These are phyloP conservation scores for Penicillium maclennaniae DNA, from an alignment of 495 filamentous ascomycete genomes.

Conservation along the genomic window DNA sequence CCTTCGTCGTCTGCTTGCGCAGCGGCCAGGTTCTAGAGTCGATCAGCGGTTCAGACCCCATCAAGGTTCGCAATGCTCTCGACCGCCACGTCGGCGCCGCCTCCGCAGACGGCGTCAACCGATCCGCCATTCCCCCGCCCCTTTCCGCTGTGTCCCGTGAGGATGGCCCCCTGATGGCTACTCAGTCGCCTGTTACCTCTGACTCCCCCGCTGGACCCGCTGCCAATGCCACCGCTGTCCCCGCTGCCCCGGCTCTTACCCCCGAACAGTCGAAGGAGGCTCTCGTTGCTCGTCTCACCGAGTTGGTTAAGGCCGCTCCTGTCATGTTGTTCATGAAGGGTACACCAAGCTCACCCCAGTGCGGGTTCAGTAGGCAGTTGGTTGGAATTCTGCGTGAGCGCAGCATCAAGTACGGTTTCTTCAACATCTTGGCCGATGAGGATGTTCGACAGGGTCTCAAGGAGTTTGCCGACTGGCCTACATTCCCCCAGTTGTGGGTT, in stretches of 20 bases:
- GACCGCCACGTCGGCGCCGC: conserved; percentile 64
- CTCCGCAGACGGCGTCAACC: conserved; percentile 24
- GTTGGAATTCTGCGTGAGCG: conserved; percentile 82
- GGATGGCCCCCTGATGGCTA: conserved; percentile 33
- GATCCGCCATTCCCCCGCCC: conserved; percentile 49
- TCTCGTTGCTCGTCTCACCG: conserved; percentile 66
- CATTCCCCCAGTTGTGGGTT: conserved; percentile 88
- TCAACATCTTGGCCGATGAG: conserved; percentile 97
- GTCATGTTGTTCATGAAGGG: conserved; percentile 92
- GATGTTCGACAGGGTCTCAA: conserved; percentile 95
- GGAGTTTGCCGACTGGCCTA: conserved; percentile 94
- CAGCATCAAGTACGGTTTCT: conserved; percentile 94
- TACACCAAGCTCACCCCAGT: conserved; percentile 86
- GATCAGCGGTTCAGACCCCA: conserved; percentile 82
- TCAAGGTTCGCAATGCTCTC: conserved; percentile 74
- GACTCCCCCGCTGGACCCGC: conserved; percentile 40
- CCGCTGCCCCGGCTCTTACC: conserved; percentile 31
- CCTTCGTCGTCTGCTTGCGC: conserved; percentile 78
- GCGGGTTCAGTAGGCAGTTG: conserved; percentile 88
- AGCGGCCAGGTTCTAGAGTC: conserved; percentile 68
- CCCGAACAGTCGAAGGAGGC: conserved; percentile 68
- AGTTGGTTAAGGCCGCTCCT: conserved; percentile 87
- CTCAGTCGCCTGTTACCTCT: conserved; percentile 40
- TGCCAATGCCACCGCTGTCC: conserved; percentile 26
- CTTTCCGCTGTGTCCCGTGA: conserved; percentile 44